Evolutionary conservation across 441 rosid genomes (phyloP).

Genomic region (Manihot esculenta): DNA sequence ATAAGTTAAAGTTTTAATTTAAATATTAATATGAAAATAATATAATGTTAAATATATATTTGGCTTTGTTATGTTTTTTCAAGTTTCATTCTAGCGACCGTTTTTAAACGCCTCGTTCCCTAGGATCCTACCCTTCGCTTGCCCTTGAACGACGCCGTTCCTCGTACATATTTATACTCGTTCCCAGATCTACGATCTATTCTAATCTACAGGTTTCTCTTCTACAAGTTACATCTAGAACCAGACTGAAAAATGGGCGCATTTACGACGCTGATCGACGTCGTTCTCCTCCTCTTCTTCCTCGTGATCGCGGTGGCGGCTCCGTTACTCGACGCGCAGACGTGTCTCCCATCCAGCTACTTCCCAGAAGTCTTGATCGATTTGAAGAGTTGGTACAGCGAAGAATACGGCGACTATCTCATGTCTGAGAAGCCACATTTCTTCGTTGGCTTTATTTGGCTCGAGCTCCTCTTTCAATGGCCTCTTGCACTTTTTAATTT

Average conservation of each 20-base stretch:
- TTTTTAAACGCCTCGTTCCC: no score
- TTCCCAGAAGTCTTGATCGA: conserved; percentile 53
- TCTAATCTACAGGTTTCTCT: background rate
- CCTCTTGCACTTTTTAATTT: conserved; percentile 65
- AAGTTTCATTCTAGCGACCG: no score
- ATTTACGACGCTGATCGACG: conserved; percentile 47
- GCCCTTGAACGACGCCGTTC: no score
- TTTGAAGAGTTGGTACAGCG: conserved; percentile 41
- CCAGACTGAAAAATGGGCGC: conserved; percentile 38
- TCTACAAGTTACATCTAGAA: no score
- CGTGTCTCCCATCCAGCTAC: conserved; percentile 39
- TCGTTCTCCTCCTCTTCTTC: conserved; percentile 51
- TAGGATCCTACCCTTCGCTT: no score
- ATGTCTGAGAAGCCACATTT: conserved; percentile 67
- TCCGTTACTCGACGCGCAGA: conserved; percentile 65
- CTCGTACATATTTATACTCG: background rate
- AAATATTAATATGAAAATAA: no score
- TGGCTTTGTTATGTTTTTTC: no score
- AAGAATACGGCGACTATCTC: conserved; percentile 56
- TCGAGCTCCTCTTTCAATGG: conserved; percentile 71
- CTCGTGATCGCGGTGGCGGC: conserved; percentile 41
- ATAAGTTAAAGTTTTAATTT: no score
- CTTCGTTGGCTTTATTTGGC: conserved; percentile 67
- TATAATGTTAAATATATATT: no score
- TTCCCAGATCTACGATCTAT: background rate